phyloP scores from a whole-genome alignment of 2,329 filamentous ascomycete genomes.

The Cladosporium sp. region DNA sequence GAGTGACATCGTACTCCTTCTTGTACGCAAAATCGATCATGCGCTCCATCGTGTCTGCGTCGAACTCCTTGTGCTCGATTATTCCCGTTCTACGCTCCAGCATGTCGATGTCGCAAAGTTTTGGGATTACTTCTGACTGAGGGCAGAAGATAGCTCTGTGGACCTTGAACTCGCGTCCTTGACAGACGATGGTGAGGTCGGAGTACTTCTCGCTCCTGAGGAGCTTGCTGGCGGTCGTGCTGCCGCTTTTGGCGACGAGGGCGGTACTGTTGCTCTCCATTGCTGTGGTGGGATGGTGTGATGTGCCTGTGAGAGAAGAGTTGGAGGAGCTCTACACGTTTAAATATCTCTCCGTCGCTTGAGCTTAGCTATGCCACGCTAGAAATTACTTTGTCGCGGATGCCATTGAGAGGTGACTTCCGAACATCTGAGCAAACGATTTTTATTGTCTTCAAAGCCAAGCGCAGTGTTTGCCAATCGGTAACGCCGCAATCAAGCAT shows the following conservation, averaged over 20 bases:
- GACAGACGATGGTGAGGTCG: constrained; percentile 23
- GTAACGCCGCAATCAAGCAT: background rate
- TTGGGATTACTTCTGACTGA: constrained; percentile 20
- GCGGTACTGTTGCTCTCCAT: background rate
- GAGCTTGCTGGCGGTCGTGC: background rate
- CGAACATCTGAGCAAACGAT: background rate
- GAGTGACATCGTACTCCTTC: constrained; percentile 8
- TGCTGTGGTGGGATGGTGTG: background rate
- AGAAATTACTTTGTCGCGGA: background rate
- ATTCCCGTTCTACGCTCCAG: constrained; percentile 6
- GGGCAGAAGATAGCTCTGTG: constrained; percentile 25
- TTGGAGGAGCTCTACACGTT: background rate
- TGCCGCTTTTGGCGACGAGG: background rate
- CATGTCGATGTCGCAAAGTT: constrained; percentile 16
- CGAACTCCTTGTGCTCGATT: constrained; percentile 23
- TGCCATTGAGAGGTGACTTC: background rate
- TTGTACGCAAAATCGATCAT: constrained; percentile 23
- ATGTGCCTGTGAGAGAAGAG: background rate
- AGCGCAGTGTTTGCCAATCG: background rate
- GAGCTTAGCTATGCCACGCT: background rate
- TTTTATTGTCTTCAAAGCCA: background rate
- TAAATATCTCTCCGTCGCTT: background rate
- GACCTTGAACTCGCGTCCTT: constrained; percentile 21
- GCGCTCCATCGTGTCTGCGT: constrained; percentile 21
- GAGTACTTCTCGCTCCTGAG: constrained; percentile 15